Evolutionary conservation across 2,329 filamentous ascomycete genomes (phyloP), one percentile per base, ranked within the genome.

Genomic region (Fonsecaea monophora): DNA sequence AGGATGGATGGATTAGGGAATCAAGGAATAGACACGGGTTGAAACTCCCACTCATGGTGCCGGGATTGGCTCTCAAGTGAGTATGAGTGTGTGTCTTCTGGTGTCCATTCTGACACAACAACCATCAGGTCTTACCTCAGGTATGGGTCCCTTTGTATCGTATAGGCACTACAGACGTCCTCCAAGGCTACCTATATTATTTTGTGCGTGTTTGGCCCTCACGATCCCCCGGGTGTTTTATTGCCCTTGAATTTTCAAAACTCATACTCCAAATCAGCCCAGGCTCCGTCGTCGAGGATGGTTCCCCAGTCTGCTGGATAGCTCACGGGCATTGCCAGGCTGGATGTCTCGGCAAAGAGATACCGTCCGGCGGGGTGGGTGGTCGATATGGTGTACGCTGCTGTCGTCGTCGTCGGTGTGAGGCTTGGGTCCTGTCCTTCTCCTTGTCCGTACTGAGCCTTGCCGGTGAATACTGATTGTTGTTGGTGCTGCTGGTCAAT

Each of bases 241-340:
- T 40, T 4, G 38, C n/a, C 9, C 54, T 50, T 5, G 37, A 45
- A 15, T 30, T 10, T n/a, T 60, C 53, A 66, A 40, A 69, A 64
- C 21, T 69, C 67, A 48, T 69, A 69, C 21, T 69, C 67, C 42
- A 69, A 64, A n/a, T 69, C 67, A 25, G 48, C 67, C 67, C 67
- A 69, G 37, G 67, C 57, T 25, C 55, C 55, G 45, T 69, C 67
- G 45, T 69, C 67, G 34, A 66, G 64, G 10, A 69, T 69, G 5
- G 38, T 66, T 13, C 48, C 59, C 67, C 67, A 69, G 53, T 69
- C 67, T 21, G 62, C 58, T 25, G 64, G 60, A 60, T 66, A 64
- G 15, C 60, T 66, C 30, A 69, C 18, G 1, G 67, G 64, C 60
- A 66, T 66, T 1, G 60, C 57, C 15, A 65, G 13, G 48, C 63